Percentiles rank a stretch among this genome's conserved stretches.
Conservation (phyloP, 2,329 filamentous ascomycete species). For the Cryoendolithus antarcticus region DNA sequence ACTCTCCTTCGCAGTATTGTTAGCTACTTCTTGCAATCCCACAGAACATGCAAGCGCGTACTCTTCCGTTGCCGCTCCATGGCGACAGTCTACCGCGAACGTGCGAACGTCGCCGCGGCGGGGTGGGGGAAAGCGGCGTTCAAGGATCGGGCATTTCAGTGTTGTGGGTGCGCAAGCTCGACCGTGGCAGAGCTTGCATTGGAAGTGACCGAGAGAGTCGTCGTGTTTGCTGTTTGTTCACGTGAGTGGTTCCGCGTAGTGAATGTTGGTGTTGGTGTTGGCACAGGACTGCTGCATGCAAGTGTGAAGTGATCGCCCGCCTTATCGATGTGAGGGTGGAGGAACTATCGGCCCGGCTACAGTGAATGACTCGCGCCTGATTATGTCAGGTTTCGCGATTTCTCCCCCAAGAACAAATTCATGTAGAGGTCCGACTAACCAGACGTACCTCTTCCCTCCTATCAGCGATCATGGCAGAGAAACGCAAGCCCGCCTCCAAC, state of each 20-base stretch:
- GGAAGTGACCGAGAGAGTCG: constrained; percentile 5
- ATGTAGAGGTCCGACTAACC: no score
- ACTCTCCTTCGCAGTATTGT: constrained; percentile 51
- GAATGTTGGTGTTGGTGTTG: no score
- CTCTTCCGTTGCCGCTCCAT: constrained; percentile 41
- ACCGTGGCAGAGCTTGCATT: constrained; percentile 22
- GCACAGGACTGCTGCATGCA: no score
- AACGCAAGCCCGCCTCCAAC: constrained; percentile 3
- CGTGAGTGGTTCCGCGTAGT: no score
- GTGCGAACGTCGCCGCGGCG: constrained; percentile 14
- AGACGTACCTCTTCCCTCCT: no score
- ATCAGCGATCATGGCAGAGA: constrained; percentile 2
- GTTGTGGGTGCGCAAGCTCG: constrained; percentile 18
- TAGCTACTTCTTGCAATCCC: constrained; percentile 4
- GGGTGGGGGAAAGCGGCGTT: constrained; percentile 12
- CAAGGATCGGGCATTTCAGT: constrained; percentile 25
- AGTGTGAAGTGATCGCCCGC: no score
- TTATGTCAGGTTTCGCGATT: no score
- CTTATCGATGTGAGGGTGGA: no score
- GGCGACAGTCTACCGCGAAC: constrained; percentile 18
- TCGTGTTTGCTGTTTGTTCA: no score
- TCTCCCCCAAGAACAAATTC: no score
- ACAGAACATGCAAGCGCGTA: constrained; percentile 14
- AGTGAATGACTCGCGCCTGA: no score
- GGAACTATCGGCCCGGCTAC: no score